Evolutionary conservation across 78 protist genomes (phyloP).

Genomic region (Dictyostelium brefeldianum): DNA sequence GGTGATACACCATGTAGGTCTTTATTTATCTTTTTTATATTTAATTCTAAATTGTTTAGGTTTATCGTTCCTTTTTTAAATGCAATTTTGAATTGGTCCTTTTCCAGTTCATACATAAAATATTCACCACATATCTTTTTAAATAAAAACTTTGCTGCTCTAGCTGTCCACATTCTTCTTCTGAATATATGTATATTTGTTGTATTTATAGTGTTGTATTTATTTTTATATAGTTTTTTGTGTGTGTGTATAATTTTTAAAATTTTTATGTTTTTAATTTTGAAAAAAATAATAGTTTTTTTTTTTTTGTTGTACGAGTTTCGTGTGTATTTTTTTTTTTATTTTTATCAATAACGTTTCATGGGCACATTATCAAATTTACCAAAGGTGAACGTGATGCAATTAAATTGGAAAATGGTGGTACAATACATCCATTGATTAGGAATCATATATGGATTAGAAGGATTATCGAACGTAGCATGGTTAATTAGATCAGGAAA

Average conservation of each 20-base stretch:
- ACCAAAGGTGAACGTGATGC: too few relatives aligned
- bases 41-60: constrained; percentile 37
- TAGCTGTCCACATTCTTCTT: constrained; percentile 25
- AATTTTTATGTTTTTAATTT: too few relatives aligned
- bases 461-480: too few relatives aligned
- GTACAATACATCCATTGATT: too few relatives aligned
- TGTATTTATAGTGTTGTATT: neutral
- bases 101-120: constrained; percentile 57
- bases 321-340: too few relatives aligned
- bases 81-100: constrained; percentile 54
- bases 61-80: constrained; percentile 62
- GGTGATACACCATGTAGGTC: constrained; percentile 15
- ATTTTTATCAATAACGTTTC: too few relatives aligned
- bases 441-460: too few relatives aligned
- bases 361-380: too few relatives aligned
- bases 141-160: constrained; percentile 54
- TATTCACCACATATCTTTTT: constrained; percentile 60
- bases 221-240: neutral
- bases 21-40: constrained; percentile 27
- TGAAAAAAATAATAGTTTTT: neutral
- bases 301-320: too few relatives aligned
- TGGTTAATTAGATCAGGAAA: too few relatives aligned
- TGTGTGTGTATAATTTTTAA: too few relatives aligned
- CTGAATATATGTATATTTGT: neutral
- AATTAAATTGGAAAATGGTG: too few relatives aligned